Percentiles rank a stretch among this genome's conserved stretches.
Conservation (phyloP, 2,329 filamentous ascomycete genomes). For the Epichloe glyceriae region DNA sequence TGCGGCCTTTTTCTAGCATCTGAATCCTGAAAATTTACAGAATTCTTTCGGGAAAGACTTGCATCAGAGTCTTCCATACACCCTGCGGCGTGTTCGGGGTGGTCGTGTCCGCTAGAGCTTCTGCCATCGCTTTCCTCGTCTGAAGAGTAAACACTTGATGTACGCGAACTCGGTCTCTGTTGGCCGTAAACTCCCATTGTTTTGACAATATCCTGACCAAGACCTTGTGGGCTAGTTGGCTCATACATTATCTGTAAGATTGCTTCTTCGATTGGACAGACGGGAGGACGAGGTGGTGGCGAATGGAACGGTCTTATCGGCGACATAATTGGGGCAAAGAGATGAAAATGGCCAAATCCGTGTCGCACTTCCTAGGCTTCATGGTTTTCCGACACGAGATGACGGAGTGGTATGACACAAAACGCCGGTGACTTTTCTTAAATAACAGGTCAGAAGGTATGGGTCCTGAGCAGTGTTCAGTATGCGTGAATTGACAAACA, state of each 20-base stretch:
- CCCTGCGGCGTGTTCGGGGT: not conserved
- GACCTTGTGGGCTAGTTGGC: no score
- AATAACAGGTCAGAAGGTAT: not conserved
- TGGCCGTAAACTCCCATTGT: no score
- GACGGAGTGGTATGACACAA: not conserved
- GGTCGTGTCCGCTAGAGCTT: not conserved
- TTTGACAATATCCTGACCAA: no score
- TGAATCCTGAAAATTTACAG: not conserved
- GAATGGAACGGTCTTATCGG: not conserved
- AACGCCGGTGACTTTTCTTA: not conserved
- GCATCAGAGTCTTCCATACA: not conserved
- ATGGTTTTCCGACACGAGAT: not conserved
- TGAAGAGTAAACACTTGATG: not conserved
- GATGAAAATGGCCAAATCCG: not conserved
- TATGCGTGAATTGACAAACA: not conserved
- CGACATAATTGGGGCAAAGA: not conserved
- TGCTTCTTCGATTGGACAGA: not conserved
- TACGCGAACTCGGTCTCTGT: not conserved
- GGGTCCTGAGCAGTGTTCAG: not conserved
- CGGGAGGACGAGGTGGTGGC: not conserved
- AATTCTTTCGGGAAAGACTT: not conserved
- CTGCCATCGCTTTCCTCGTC: not conserved
- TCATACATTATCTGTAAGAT: no score
- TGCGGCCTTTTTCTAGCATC: not conserved
- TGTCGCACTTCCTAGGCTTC: not conserved